phyloP scores from a whole-genome alignment of 352 stramenopile genomes.

The Elongisporangium undulatum region DNA sequence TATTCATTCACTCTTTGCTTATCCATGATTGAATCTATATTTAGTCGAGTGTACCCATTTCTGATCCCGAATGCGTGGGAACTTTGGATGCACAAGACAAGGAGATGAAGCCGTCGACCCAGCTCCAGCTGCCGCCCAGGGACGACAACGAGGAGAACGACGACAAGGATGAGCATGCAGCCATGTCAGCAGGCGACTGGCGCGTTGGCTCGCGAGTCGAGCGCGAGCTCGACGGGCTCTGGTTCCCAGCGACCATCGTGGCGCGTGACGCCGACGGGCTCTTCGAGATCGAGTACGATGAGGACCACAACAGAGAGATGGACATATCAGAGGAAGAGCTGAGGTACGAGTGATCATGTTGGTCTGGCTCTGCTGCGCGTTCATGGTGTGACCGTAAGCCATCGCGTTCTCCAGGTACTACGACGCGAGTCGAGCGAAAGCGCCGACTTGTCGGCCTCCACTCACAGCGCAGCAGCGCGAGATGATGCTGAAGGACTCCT shows the following conservation, averaged over 20 bases:
- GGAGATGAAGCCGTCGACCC: slow-evolving; percentile 7
- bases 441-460: slow-evolving; percentile 6
- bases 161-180: slow-evolving; percentile 3
- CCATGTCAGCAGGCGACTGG: slow-evolving; percentile 20
- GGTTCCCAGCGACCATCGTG: slow-evolving; percentile 70
- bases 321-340: slow-evolving; percentile 55
- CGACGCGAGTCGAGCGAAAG: slow-evolving; percentile 2
- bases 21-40: neutral
- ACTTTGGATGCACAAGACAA: neutral
- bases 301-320: slow-evolving; percentile 67
- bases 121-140: neutral
- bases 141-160: slow-evolving; percentile 16
- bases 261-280: slow-evolving; percentile 36
- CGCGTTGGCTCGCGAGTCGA: slow-evolving; percentile 49
- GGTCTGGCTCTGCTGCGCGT: neutral
- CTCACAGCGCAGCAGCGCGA: slow-evolving; percentile 33
- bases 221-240: slow-evolving; percentile 67
- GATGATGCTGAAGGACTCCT: slow-evolving; percentile 42
- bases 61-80: neutral
- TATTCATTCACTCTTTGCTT: neutral
- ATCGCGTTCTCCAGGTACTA: neutral
- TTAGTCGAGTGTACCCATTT: neutral
- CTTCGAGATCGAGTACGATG: slow-evolving; percentile 77
- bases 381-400: neutral
- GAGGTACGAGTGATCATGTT: slow-evolving; percentile 10